Conservation (phyloP, 2,329 filamentous ascomycete genomes). For the Colletotrichum sp. region DNA sequence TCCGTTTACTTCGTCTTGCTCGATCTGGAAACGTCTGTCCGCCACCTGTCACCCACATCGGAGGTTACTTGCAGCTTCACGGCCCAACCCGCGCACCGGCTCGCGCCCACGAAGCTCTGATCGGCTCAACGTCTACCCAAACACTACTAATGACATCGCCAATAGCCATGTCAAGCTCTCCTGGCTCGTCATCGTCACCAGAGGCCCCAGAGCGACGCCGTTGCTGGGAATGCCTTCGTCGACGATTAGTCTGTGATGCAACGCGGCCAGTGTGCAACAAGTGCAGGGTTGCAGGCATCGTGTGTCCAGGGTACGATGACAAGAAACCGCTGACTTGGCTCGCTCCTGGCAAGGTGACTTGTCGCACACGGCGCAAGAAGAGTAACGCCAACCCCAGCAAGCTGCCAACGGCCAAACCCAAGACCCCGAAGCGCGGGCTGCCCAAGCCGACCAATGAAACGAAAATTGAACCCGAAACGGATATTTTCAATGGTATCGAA, state of each 20-base stretch:
- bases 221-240: constrained; percentile 48
- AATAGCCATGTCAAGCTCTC: neutral
- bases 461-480: neutral
- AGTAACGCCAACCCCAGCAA: neutral
- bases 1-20: constrained; percentile 4
- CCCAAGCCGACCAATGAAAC: neutral
- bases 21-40: neutral
- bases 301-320: constrained; percentile 43
- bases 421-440: neutral
- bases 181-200: neutral
- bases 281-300: constrained; percentile 33
- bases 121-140: neutral
- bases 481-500: neutral
- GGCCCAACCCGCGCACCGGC: neutral
- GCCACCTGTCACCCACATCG: neutral
- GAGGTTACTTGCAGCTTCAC: neutral
- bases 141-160: neutral
- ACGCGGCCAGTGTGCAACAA: constrained; percentile 38
- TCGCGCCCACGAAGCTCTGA: neutral
- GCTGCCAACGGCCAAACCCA: neutral
- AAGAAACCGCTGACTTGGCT: constrained; percentile 43
- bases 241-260: constrained; percentile 42
- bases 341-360: constrained; percentile 38
- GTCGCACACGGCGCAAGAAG: constrained; percentile 25
- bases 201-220: constrained; percentile 24